Evolutionary conservation across 2,329 filamentous ascomycete genomes (phyloP).

Genomic region (Alternaria viburni): DNA sequence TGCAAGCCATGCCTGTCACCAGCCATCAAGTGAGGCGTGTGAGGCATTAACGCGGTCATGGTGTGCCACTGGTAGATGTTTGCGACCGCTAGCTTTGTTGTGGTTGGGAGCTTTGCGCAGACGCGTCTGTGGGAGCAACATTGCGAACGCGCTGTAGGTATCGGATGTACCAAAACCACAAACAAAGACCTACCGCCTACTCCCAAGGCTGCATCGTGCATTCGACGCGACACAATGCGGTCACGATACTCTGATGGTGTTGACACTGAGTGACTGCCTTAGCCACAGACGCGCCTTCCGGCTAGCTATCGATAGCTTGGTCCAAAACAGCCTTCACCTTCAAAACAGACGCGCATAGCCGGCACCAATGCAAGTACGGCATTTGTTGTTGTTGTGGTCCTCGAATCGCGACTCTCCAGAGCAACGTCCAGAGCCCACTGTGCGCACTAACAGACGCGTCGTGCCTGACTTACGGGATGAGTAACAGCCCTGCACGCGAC

Average conservation of each 20-base stretch:
- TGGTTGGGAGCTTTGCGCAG: background rate
- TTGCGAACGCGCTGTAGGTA: background rate
- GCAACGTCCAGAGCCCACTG: constrained; percentile 11
- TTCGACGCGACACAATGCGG: background rate
- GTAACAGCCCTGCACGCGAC: constrained; percentile 22
- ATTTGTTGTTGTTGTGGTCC: constrained; percentile 33
- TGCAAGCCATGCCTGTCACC: constrained; percentile 25
- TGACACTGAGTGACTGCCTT: constrained; percentile 9
- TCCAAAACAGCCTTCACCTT: constrained; percentile 22
- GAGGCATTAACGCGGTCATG: constrained; percentile 38
- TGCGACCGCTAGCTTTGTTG: constrained; percentile 10
- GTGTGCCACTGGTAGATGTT: constrained; percentile 13
- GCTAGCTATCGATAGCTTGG: constrained; percentile 33
- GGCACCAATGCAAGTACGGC: constrained; percentile 23
- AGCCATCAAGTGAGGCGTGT: background rate
- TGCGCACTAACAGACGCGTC: constrained; percentile 10
- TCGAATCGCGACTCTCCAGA: constrained; percentile 39
- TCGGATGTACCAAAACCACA: background rate
- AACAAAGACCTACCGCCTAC: background rate
- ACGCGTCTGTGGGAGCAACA: background rate
- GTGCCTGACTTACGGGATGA: constrained; percentile 11
- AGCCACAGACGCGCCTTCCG: constrained; percentile 23
- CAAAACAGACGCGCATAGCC: constrained; percentile 28
- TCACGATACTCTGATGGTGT: constrained; percentile 30
- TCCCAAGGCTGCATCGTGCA: background rate